A percentile compares a stretch with the other conserved stretches of the same genome.
Evolutionary conservation across 2,329 filamentous ascomycete genomes (phyloP).

Genomic region (Drechmeria coniospora): DNA sequence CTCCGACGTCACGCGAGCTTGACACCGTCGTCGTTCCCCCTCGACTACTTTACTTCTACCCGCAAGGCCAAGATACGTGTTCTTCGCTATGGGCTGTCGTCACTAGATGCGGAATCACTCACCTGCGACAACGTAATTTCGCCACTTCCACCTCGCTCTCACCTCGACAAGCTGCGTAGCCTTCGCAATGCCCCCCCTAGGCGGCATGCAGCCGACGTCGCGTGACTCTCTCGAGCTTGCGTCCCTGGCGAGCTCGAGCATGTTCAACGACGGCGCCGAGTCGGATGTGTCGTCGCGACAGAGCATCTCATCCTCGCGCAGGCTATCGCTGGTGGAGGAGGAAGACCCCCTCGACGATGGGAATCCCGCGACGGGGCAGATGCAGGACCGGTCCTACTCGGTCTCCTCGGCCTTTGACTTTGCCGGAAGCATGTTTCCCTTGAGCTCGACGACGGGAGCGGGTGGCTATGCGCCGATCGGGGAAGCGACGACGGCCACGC

Average conservation of each 20-base stretch:
- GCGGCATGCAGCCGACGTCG: conserved; percentile 27
- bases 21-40: too few species aligned
- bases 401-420: conserved; percentile 93
- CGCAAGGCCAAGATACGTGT: too few species aligned
- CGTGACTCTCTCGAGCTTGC: conserved; percentile 95
- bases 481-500: conserved; percentile 45
- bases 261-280: conserved; percentile 34
- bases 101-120: conserved; percentile 5
- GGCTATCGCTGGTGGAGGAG: conserved; percentile 66
- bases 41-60: too few species aligned
- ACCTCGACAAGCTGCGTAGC: too few species aligned
- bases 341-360: conserved; percentile 58
- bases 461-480: conserved; percentile 75
- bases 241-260: conserved; percentile 74
- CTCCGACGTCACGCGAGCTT: conserved; percentile 7
- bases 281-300: conserved; percentile 59
- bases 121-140: not conserved
- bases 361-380: conserved; percentile 30
- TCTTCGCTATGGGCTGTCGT: conserved; percentile 13
- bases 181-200: conserved; percentile 25
- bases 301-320: conserved; percentile 84
- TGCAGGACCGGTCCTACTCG: conserved; percentile 55
- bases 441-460: conserved; percentile 62
- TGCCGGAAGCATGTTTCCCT: conserved; percentile 77
- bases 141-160: not conserved